A percentile compares a stretch with the other conserved stretches of the same genome.
These are phyloP conservation scores for Beta lomatogona DNA, from an alignment of 179 eudicot genomes.

Conservation along the genomic window DNA sequence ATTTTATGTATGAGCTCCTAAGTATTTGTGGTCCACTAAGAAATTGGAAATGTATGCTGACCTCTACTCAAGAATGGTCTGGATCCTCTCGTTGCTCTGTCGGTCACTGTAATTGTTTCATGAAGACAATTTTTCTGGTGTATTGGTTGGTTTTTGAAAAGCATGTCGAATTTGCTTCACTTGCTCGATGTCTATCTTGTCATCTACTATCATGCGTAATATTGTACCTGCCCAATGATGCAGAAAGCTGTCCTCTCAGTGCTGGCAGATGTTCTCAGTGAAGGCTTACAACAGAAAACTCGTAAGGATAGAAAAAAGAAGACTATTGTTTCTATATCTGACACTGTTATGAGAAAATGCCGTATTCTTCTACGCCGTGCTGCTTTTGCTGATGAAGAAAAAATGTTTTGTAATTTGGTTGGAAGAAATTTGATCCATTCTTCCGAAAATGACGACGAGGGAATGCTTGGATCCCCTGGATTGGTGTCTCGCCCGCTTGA, in stretches of 20 bases:
- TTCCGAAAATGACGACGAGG: constrained; percentile 79
- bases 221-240: constrained; percentile 28
- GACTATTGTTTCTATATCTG: constrained; percentile 44
- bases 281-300: constrained; percentile 45
- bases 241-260: constrained; percentile 93
- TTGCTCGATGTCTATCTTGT: not conserved
- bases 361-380: constrained; percentile 75
- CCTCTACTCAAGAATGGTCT: not conserved
- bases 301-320: constrained; percentile 57
- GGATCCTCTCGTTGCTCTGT: not conserved
- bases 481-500: constrained; percentile 90
- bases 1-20: not conserved
- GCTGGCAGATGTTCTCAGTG: constrained; percentile 48
- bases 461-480: constrained; percentile 81
- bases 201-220: constrained; percentile 11
- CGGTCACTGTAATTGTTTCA: not conserved
- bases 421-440: constrained; percentile 60
- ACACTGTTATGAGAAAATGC: constrained; percentile 75
- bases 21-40: not conserved
- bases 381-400: constrained; percentile 68
- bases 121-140: not conserved
- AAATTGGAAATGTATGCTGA: not conserved
- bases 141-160: not conserved
- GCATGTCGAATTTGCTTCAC: constrained; percentile 1
- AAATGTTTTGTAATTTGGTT: constrained; percentile 77